These are phyloP conservation scores for Dactylellina cionopaga DNA, from an alignment of 2,329 filamentous ascomycete genomes.

Conservation along the genomic window DNA sequence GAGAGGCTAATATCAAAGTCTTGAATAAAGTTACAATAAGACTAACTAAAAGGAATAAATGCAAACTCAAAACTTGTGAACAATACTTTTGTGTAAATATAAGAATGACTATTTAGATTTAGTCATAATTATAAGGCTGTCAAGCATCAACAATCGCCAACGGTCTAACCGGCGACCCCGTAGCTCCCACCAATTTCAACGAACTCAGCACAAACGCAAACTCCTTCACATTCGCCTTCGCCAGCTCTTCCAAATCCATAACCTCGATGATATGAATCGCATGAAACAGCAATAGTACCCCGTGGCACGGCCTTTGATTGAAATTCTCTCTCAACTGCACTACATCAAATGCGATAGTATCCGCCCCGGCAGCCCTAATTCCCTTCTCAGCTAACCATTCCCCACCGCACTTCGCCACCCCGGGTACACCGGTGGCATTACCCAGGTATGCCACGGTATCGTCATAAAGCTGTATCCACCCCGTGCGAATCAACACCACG, in stretches of 20 bases:
- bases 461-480: conserved; percentile 30
- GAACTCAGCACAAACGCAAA: conserved; percentile 53
- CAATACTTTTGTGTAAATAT: too few species aligned
- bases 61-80: too few species aligned
- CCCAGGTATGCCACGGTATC: conserved; percentile 19
- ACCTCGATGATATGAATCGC: conserved; percentile 54
- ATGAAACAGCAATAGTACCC: conserved; percentile 40
- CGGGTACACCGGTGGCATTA: conserved; percentile 36
- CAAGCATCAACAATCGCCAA: conserved; percentile 52
- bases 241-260: conserved; percentile 53
- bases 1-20: too few species aligned
- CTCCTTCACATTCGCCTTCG: conserved; percentile 44
- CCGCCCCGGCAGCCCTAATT: conserved; percentile 49
- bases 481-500: conserved; percentile 34
- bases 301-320: conserved; percentile 39
- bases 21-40: too few species aligned
- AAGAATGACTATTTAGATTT: too few species aligned
- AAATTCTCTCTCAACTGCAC: conserved; percentile 37
- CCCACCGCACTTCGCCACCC: conserved; percentile 39
- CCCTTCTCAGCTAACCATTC: conserved; percentile 48
- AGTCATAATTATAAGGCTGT: conserved; percentile 13
- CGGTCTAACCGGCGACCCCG: conserved; percentile 51
- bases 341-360: conserved; percentile 53
- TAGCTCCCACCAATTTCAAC: conserved; percentile 53
- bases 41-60: too few species aligned